phyloP scores from a whole-genome alignment of 2,329 filamentous ascomycete species.

The Beauveria rudraprayagi region DNA sequence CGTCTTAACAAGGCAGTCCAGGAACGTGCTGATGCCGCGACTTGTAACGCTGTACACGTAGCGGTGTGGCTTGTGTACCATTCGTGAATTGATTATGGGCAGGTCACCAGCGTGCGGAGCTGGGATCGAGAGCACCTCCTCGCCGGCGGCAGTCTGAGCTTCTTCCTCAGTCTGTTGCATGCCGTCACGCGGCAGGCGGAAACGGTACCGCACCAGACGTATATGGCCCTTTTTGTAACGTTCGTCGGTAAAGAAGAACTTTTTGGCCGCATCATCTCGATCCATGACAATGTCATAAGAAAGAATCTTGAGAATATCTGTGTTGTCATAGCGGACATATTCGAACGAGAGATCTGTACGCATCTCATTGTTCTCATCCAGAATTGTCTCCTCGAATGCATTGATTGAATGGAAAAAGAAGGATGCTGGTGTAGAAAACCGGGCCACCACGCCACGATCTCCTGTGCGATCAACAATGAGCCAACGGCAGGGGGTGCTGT shows the following conservation, averaged over 20 bases:
- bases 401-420: constrained; percentile 80
- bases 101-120: constrained; percentile 53
- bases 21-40: constrained; percentile 49
- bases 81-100: constrained; percentile 56
- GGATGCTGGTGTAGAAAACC: constrained; percentile 57
- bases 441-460: constrained; percentile 57
- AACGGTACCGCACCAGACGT: constrained; percentile 36
- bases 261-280: constrained; percentile 36
- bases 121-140: constrained; percentile 37
- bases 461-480: constrained; percentile 61
- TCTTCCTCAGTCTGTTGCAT: constrained; percentile 5
- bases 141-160: constrained; percentile 17
- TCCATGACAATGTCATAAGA: constrained; percentile 63
- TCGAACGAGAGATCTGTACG: constrained; percentile 54
- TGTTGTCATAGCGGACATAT: constrained; percentile 52
- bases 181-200: constrained; percentile 25
- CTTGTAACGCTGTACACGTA: constrained; percentile 53
- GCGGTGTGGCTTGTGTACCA: constrained; percentile 43
- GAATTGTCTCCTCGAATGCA: constrained; percentile 54
- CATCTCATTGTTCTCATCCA: constrained; percentile 25
- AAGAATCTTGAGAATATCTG: constrained; percentile 56
- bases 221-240: constrained; percentile 28
- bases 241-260: constrained; percentile 34
- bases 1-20: constrained; percentile 58
- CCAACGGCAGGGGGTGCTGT: constrained; percentile 53